Percentiles rank a stretch among this genome's conserved stretches.
phyloP scores from a whole-genome alignment of 768 basidiomycete species.

The Pseudohyphozyma bogoriensis region DNA sequence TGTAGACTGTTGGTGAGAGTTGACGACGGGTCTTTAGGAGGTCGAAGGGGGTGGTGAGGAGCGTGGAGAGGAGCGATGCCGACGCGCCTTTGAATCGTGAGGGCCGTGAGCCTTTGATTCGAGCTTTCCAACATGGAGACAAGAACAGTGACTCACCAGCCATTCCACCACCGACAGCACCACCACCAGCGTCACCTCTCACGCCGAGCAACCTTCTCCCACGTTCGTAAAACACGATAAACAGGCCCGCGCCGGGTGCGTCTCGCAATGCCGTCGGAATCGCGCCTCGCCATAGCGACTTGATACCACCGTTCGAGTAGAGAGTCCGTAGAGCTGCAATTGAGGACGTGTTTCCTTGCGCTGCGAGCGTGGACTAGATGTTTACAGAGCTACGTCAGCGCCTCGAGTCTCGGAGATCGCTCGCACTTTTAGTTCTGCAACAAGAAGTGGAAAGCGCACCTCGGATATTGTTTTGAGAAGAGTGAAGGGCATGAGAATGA shows the following conservation, averaged over 20 bases:
- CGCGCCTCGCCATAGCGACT: constrained; percentile 40
- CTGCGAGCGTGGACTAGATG: background rate
- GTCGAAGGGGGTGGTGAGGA: constrained; percentile 30
- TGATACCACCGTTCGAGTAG: constrained; percentile 34
- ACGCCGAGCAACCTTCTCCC: constrained; percentile 18
- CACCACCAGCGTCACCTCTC: constrained; percentile 12
- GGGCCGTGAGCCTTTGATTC: background rate
- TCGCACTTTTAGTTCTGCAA: no score
- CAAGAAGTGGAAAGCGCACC: constrained; percentile 32
- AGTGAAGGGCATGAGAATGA: constrained; percentile 42
- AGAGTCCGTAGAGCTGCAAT: constrained; percentile 34
- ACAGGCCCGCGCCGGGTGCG: constrained; percentile 42
- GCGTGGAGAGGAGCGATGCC: constrained; percentile 24
- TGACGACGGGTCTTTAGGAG: constrained; percentile 28
- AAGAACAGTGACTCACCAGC: constrained; percentile 2
- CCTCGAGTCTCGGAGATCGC: no score
- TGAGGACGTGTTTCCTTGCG: background rate
- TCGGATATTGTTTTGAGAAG: constrained; percentile 42
- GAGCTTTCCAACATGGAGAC: background rate
- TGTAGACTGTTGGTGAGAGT: constrained; percentile 15
- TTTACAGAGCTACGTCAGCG: no score
- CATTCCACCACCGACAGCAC: constrained; percentile 14
- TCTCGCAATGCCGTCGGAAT: constrained; percentile 42
- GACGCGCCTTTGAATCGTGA: constrained; percentile 15
- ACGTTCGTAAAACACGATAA: constrained; percentile 41